A percentile compares a stretch with the other conserved stretches of the same genome.
Conservation (phyloP, 371 early-diverging fungal species). For the Saksenaea vasiformis region DNA sequence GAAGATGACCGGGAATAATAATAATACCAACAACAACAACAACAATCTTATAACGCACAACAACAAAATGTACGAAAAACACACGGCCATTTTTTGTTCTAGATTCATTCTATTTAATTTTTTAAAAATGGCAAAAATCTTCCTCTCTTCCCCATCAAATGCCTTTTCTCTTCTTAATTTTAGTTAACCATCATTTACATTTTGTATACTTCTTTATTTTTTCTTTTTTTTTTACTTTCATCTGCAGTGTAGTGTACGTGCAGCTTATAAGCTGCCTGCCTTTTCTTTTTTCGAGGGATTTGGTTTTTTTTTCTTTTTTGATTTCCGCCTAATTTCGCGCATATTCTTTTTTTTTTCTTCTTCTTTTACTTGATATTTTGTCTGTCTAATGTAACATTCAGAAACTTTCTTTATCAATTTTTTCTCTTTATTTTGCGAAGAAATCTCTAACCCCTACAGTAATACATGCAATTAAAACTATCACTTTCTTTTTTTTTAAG, state of each 20-base stretch:
- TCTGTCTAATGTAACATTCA: conserved; percentile 2
- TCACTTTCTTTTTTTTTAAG: neutral
- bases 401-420: neutral
- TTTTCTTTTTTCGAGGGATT: conserved; percentile 2
- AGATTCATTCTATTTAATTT: neutral
- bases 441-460: neutral
- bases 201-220: conserved; percentile 3
- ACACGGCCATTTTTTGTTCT: conserved; percentile 1
- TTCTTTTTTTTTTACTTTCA: neutral
- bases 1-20: conserved; percentile 22
- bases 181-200: conserved; percentile 1
- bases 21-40: neutral
- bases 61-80: neutral
- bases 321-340: conserved; percentile 4
- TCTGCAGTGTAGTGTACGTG: conserved; percentile 7
- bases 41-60: neutral
- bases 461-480: conserved; percentile 2
- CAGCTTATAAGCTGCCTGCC: conserved; percentile 7
- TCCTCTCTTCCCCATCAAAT: too few species aligned
- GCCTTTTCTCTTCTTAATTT: neutral
- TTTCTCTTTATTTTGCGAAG: neutral
- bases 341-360: neutral
- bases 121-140: neutral
- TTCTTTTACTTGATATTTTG: neutral
- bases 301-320: conserved; percentile 5